Evolutionary conservation across 768 basidiomycete species (phyloP).

Genomic region (Infundibulicybe gibba): DNA sequence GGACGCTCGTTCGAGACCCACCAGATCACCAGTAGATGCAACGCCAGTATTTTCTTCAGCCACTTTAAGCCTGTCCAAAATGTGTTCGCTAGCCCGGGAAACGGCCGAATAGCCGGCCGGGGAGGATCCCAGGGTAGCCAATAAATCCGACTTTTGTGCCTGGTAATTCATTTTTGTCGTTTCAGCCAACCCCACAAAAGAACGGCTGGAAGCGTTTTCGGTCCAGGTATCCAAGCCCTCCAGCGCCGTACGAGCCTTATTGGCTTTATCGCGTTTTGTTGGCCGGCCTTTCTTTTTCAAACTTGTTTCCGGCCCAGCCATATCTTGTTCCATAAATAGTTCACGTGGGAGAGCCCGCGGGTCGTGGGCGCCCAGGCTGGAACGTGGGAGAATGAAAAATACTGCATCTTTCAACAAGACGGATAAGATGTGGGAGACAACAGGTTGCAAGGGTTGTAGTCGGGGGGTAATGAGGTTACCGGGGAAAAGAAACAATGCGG

Average conservation of each 20-base stretch:
- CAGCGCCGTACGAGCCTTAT: constrained; percentile 48
- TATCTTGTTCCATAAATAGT: constrained; percentile 40
- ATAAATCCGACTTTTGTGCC: constrained; percentile 34
- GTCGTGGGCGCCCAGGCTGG: constrained; percentile 45
- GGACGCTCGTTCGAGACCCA: constrained; percentile 45
- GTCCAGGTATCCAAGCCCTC: constrained; percentile 48
- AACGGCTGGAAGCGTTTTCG: constrained; percentile 22
- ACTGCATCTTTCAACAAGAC: constrained; percentile 40
- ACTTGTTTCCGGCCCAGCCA: constrained; percentile 14
- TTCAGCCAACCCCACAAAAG: not conserved
- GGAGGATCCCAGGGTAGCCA: constrained; percentile 26
- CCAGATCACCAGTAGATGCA: constrained; percentile 2
- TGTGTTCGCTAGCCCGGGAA: constrained; percentile 40
- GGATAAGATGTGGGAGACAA: constrained; percentile 46
- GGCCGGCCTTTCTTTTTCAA: constrained; percentile 61
- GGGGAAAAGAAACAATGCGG: constrained; percentile 46
- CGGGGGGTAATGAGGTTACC: constrained; percentile 33
- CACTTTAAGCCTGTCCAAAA: constrained; percentile 50
- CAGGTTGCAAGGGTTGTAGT: constrained; percentile 44
- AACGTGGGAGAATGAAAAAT: constrained; percentile 61
- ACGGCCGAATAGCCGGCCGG: constrained; percentile 27
- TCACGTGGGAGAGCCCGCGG: constrained; percentile 72
- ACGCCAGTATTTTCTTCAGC: constrained; percentile 35
- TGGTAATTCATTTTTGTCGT: constrained; percentile 29
- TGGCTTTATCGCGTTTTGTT: constrained; percentile 53